Evolutionary conservation across 768 basidiomycete species (phyloP), one percentile per base, ranked within the genome.

Genomic region (Pulveroboletus sp.): DNA sequence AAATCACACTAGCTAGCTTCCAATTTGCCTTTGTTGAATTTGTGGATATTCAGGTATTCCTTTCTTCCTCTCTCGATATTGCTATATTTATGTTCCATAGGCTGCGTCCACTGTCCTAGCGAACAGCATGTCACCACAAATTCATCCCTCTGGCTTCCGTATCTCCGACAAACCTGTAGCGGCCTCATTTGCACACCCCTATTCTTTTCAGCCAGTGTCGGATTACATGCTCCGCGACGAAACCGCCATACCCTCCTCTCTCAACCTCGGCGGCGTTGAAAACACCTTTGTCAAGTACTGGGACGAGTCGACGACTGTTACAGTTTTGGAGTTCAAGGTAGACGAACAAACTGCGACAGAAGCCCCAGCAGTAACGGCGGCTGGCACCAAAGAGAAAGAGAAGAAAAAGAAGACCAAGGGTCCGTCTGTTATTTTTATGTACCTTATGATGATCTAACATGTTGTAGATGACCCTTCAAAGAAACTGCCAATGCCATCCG

Each of bases 11-110:
- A 74, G 85, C 86, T 5, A 91, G 91, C 66, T 94, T 90, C 76
- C 91, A 97, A 11, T 95, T 94, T 64, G 84, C 89, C 0, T 98
- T 99, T 62, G 89, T 97, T 10, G 94, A 97, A 60, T 91, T 97
- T 57, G 74, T 87, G 16, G 90, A 94, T 55, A 67, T 84, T 6
- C 82, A 87, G 75, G 95, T 94, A 69, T 53, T 60, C 19, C 3
- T 37, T 38, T 1, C 29, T 21, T 23, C n/a, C 40, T 25, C 27
- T 20, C 25, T 16, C 34, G 21, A 41, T 33, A 6, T 21, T 23
- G 14, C 43, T 29, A 55, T 17, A 54, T 52, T 62, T 50, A 52
- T 43, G 8, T 23, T 47, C 44, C 25, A 33, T 33, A 97, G 91
- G 85, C 90, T 17, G 93, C 95, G 2, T 79, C 89, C 5, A 73